A percentile compares a stretch with the other conserved stretches of the same genome.
Conservation (phyloP, 345 rosid species). For the Turnera subulata region DNA sequence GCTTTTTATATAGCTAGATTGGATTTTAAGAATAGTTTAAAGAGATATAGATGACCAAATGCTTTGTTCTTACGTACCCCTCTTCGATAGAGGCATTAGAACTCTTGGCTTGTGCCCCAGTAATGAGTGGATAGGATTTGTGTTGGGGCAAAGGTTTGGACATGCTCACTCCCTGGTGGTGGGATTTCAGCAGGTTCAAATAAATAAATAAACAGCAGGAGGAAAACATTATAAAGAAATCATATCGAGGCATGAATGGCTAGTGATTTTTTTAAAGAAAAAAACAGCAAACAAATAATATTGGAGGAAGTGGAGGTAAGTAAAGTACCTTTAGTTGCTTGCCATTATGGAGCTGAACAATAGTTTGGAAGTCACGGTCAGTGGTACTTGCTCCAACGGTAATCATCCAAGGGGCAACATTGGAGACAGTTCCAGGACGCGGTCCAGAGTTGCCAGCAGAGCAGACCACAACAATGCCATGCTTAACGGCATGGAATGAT, state of each 20-base stretch:
- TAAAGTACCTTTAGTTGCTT: constrained; percentile 26
- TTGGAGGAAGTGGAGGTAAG: too few species aligned
- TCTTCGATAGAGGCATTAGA: constrained; percentile 20
- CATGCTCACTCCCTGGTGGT: constrained; percentile 45
- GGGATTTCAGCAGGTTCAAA: too few species aligned
- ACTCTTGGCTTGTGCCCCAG: constrained; percentile 27
- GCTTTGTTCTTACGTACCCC: constrained; percentile 35
- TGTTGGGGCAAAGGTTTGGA: constrained; percentile 27
- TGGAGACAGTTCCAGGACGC: constrained; percentile 27
- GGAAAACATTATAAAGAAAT: too few species aligned
- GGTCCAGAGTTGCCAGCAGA: constrained; percentile 60
- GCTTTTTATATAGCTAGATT: too few species aligned
- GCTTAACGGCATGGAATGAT: constrained; percentile 68
- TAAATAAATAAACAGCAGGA: background rate
- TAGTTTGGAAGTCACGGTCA: constrained; percentile 41
- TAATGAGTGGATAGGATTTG: constrained; percentile 37
- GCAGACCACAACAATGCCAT: constrained; percentile 54
- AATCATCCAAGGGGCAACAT: constrained; percentile 54
- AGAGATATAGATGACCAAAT: too few species aligned
- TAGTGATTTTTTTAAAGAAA: too few species aligned
- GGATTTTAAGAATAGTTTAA: too few species aligned
- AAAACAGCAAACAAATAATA: too few species aligned
- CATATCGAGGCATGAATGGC: background rate
- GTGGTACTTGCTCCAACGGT: constrained; percentile 60
- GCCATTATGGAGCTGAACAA: constrained; percentile 39